These are phyloP conservation scores for Penicillium digitatum DNA, from an alignment of 2,329 filamentous ascomycete species.

Conservation along the genomic window DNA sequence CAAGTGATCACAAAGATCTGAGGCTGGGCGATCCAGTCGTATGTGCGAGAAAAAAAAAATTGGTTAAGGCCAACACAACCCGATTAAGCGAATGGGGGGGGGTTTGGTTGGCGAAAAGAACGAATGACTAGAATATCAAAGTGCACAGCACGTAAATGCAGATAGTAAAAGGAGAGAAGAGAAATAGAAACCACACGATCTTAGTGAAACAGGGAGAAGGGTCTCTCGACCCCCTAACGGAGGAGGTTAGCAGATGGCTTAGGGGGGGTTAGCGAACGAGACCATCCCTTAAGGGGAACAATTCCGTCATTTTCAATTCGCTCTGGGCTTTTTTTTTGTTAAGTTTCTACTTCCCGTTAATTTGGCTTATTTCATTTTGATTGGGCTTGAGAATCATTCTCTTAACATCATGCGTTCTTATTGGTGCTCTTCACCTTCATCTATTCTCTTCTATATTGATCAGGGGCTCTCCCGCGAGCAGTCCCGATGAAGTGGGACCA, in stretches of 20 bases:
- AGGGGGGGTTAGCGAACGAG: constrained; percentile 4
- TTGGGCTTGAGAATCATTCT: not conserved
- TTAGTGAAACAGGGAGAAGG: constrained; percentile 8
- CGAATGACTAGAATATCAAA: constrained; percentile 6
- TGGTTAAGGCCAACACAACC: not conserved
- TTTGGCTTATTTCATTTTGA: constrained; percentile 3
- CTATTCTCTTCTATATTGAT: not conserved
- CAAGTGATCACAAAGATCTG: constrained; percentile 2
- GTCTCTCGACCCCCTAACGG: constrained; percentile 6
- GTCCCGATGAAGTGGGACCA: not conserved
- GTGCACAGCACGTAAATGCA: constrained; percentile 22
- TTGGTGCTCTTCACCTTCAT: not conserved
- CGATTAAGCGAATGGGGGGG: constrained; percentile 1
- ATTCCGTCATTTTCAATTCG: constrained; percentile 8
- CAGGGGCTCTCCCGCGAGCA: not conserved
- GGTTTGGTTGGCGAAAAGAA: constrained; percentile 8
- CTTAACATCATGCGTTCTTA: not conserved
- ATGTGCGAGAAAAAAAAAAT: not conserved
- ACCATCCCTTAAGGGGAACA: constrained; percentile 10
- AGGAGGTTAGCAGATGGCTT: constrained; percentile 1
- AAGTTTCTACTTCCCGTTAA: not conserved
- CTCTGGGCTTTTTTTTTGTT: not conserved
- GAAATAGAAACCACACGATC: not conserved
- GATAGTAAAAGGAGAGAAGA: not conserved
- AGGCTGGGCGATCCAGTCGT: constrained; percentile 6